A percentile compares a stretch with the other conserved stretches of the same genome.
phyloP scores from a whole-genome alignment of 2,329 filamentous ascomycete species.

The Fusarium agapanthi region DNA sequence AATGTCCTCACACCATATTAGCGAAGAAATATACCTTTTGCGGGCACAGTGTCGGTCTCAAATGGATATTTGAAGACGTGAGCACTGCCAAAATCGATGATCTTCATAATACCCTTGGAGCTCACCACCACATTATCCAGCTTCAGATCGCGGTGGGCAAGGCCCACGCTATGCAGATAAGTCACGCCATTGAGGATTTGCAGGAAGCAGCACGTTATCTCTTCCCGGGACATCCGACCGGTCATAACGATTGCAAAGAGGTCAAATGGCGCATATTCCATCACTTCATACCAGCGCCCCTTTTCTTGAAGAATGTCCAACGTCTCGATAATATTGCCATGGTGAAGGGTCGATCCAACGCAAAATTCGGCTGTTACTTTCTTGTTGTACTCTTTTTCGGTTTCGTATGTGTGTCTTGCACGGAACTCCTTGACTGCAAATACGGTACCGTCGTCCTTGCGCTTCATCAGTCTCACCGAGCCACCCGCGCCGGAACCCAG shows the following conservation, averaged over 20 bases:
- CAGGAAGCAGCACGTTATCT: conserved; percentile 89
- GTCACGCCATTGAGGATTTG: conserved; percentile 95
- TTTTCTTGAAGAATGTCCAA: conserved; percentile 96
- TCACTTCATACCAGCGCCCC: conserved; percentile 95
- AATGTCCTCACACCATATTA: neutral
- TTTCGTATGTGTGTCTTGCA: conserved; percentile 90
- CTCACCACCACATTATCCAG: conserved; percentile 98
- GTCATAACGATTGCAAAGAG: conserved; percentile 99
- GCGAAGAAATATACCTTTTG: conserved; percentile 46
- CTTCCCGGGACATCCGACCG: conserved; percentile 92
- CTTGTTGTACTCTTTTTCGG: conserved; percentile 94
- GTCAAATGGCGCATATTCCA: conserved; percentile 97
- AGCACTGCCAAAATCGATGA: conserved; percentile 98
- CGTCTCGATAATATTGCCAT: conserved; percentile 98
- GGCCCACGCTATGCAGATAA: conserved; percentile 92
- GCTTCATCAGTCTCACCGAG: conserved; percentile 92
- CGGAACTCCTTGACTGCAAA: conserved; percentile 99
- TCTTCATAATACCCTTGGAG: conserved; percentile 96
- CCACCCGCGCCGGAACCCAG: conserved; percentile 94
- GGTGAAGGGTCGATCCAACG: conserved; percentile 94
- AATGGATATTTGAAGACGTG: conserved; percentile 98
- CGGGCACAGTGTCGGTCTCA: conserved; percentile 69
- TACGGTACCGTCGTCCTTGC: conserved; percentile 88
- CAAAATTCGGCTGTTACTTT: conserved; percentile 99
- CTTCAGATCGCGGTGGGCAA: conserved; percentile 95